Evolutionary conservation across 164 flowering plant species (phyloP), one percentile per base, ranked within the genome.

Genomic region (Annona cherimola): DNA sequence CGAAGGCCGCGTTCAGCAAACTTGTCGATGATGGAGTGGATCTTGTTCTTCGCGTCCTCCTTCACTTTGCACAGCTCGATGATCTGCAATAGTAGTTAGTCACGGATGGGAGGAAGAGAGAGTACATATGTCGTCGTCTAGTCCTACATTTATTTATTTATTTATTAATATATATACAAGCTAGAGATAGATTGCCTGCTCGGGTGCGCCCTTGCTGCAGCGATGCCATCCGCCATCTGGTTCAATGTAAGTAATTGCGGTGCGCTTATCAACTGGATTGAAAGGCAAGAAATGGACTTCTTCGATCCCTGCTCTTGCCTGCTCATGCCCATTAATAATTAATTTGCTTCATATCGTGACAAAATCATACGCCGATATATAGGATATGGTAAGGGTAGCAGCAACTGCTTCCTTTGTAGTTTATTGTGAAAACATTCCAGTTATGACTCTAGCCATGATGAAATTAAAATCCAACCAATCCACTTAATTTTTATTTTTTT

Each of bases 1-100:
- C 98, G 92, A 54, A 93, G 93, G 42, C 98, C 98, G 1, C 92
- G 86, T 0, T 88, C 83, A 26, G 95, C 95, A 67, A 75, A 90
- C 35, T 78, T 77, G 75, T 80, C 91, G 57, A 88, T 90, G 74
- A 86, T 71, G 5, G 73, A 66, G 68, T 84, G 88, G 11, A 84
- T 90, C 78, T 76, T 87, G 63, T 84, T 81, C 80, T 6, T 73
- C 6, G 61, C 70, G 5, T 85, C 89, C 1, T 87, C 95, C 59
- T 76, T 82, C 42, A 90, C 88, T 5, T 77, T 74, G 69, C 92
- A 88, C 26, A 93, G 95, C 0, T 89, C 95, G 76, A 93, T 86
- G 43, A 93, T 90, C 96, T 66, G 54, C 20, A 8, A 18, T 18
- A 9, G 35, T 26, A 26, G 35, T 26, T 26, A 26, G 35, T 26